Evolutionary conservation across 208 protist genomes (phyloP), one percentile per base, ranked within the genome.

Genomic region (Trypanosoma brucei): DNA sequence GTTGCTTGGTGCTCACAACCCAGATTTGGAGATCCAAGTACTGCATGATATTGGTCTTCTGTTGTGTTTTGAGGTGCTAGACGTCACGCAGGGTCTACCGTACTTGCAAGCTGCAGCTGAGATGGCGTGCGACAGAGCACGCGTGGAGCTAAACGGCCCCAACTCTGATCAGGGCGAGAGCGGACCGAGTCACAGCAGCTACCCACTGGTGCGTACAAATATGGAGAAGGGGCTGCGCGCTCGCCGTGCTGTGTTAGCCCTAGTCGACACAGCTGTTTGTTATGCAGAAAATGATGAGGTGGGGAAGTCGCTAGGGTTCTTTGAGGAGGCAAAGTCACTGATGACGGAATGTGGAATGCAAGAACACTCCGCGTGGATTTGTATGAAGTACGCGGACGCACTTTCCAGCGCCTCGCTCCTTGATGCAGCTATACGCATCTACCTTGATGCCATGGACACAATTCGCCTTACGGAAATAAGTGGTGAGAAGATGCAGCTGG

Each of bases 11-110:
- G 39, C 65, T 39, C 69, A 72, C 37, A 68, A 79, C 53, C 68
- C 80, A 40, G 81, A 90, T 59, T 75, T 68, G 22, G 72, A 86
- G 53, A 65, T 82, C 62, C 4, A 65, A 65, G 33, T 65, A 36
- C 79, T 88, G 78, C 72, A 88, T 48, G 83, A 93, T 49, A 70
- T 93, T 53, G 86, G 86, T 35, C 78, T 83, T 22, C 44, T 93
- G 42, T 62, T 93, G 11, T 62, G 58, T 55, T 77, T 74, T 67
- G 66, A 70, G 22, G 51, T 70, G 13, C 79, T 80, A 65, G 67
- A 82, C 60, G 31, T 68, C 33, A 11, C 72, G 50, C 75, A 70
- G 33, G 81, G 75, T 1, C 42, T 90, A 5, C 54, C 84, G 3
- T 93, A 93, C 55, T 68, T 93, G n/a, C 70, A 90, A 66, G 68